Conservation (phyloP, 352 stramenopile genomes). For the Thalassiosira allenii region DNA sequence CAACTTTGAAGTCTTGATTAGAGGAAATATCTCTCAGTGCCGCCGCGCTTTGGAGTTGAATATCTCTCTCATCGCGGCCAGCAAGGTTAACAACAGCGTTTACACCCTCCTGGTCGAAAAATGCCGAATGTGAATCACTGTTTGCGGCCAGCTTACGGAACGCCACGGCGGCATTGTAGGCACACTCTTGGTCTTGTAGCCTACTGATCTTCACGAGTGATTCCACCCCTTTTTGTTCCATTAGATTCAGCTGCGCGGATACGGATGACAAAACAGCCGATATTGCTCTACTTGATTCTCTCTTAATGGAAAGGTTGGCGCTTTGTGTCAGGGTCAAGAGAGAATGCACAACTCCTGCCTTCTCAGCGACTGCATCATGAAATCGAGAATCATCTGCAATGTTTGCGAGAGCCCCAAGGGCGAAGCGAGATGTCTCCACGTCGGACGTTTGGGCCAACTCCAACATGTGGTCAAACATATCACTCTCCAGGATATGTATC, state of each 20-base stretch:
- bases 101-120: constrained; percentile 87
- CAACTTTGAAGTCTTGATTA: constrained; percentile 91
- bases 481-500: constrained; percentile 81
- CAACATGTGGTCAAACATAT: constrained; percentile 88
- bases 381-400: constrained; percentile 89
- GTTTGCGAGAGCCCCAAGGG: constrained; percentile 92
- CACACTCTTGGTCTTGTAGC: constrained; percentile 90
- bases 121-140: constrained; percentile 80
- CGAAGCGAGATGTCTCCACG: constrained; percentile 91
- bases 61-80: constrained; percentile 82
- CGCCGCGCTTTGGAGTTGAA: constrained; percentile 90
- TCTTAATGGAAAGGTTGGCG: constrained; percentile 46
- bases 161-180: constrained; percentile 89
- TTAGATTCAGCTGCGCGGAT: constrained; percentile 87
- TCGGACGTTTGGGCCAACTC: constrained; percentile 82
- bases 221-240: constrained; percentile 89
- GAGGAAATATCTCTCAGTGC: constrained; percentile 92
- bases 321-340: constrained; percentile 49
- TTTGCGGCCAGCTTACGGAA: constrained; percentile 91
- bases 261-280: constrained; percentile 90
- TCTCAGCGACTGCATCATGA: constrained; percentile 89
- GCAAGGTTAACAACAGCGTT: constrained; percentile 87
- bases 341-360: constrained; percentile 89
- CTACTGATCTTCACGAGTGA: constrained; percentile 90
- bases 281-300: constrained; percentile 91